These are phyloP conservation scores for Lavandula angustifolia DNA, from an alignment of 257 asterid genomes.

Conservation along the genomic window DNA sequence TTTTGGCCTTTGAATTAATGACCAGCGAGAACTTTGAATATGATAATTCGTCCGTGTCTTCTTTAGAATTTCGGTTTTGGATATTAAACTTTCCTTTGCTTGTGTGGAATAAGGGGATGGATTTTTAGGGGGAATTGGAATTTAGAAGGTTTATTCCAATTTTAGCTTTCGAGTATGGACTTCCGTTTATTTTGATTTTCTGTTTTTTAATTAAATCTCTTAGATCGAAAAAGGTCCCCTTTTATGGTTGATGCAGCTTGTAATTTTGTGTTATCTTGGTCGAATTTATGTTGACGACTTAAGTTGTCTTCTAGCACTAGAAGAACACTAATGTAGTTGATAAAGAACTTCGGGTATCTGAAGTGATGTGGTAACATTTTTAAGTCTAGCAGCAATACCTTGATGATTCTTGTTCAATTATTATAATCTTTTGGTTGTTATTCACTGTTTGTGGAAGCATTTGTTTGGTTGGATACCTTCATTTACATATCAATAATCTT, in stretches of 20 bases:
- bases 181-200: background rate
- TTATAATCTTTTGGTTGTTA: constrained; percentile 18
- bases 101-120: background rate
- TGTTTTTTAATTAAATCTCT: background rate
- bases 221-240: constrained; percentile 28
- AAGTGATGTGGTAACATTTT: constrained; percentile 6
- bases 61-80: constrained; percentile 23
- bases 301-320: constrained; percentile 6
- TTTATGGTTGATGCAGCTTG: constrained; percentile 11
- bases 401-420: constrained; percentile 6
- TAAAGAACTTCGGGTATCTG: background rate
- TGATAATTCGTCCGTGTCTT: background rate
- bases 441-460: constrained; percentile 13
- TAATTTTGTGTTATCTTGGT: background rate
- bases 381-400: constrained; percentile 10
- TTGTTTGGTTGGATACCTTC: constrained; percentile 11
- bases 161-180: constrained; percentile 12
- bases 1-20: constrained; percentile 7
- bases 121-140: constrained; percentile 11
- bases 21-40: constrained; percentile 17
- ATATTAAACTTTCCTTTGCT: background rate
- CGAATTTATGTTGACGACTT: background rate
- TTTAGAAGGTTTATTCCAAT: background rate
- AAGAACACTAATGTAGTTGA: constrained; percentile 11
- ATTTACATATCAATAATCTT: constrained; percentile 16